A percentile compares a stretch with the other conserved stretches of the same genome.
Evolutionary conservation across 331 rosid species (phyloP).

Genomic region (Prunus yedoensis): DNA sequence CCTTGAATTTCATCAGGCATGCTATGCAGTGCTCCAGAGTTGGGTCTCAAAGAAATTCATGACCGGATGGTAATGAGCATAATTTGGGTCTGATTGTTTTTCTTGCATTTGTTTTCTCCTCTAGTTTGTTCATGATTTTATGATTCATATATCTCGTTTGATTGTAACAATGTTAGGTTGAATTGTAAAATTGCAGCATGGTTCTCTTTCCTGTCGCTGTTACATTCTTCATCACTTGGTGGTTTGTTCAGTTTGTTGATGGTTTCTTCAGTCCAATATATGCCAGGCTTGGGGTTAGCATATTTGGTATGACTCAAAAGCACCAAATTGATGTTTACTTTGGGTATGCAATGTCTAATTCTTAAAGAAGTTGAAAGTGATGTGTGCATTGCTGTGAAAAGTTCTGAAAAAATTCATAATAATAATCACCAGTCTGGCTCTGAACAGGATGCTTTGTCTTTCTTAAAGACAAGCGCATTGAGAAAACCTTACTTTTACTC

Average conservation of each 20-base stretch:
- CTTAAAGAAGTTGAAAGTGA: not conserved
- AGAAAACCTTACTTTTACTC: too few relatives aligned
- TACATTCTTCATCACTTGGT: slow-evolving; percentile 55
- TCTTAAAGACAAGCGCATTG: too few relatives aligned
- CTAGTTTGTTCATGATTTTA: not conserved
- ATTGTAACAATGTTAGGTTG: not conserved
- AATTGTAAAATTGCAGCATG: slow-evolving; percentile 38
- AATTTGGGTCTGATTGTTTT: not conserved
- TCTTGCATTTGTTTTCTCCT: not conserved
- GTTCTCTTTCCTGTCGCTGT: slow-evolving; percentile 56
- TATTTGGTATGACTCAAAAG: slow-evolving; percentile 40
- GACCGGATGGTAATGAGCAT: slow-evolving; percentile 50
- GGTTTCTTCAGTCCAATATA: slow-evolving; percentile 53
- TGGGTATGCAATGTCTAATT: not conserved
- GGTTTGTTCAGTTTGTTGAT: slow-evolving; percentile 50
- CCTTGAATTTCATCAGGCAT: slow-evolving; percentile 38
- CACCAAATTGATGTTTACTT: not conserved
- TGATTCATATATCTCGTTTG: not conserved
- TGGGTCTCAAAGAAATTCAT: slow-evolving; percentile 58
- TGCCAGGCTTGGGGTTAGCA: slow-evolving; percentile 47
- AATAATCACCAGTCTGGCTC: too few relatives aligned
- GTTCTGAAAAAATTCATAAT: not conserved
- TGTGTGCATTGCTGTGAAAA: not conserved
- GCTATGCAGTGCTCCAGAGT: slow-evolving; percentile 58
- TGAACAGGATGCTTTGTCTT: too few relatives aligned